Conservation (phyloP, 2,329 filamentous ascomycete species). For the Sporothrix sp. region DNA sequence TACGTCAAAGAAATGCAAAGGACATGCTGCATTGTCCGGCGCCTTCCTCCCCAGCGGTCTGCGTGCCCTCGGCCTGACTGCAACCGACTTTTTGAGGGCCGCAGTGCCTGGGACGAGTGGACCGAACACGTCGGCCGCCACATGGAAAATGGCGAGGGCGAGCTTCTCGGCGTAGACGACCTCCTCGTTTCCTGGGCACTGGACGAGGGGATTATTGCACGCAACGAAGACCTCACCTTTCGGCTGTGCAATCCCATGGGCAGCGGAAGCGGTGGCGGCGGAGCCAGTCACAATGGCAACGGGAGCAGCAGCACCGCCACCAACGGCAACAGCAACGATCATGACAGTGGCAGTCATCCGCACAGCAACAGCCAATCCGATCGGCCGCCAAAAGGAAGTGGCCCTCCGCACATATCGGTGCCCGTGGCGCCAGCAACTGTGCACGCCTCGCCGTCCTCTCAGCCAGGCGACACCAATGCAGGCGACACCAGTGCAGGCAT, state of each 20-base stretch:
- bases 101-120: slow-evolving; percentile 74
- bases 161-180: slow-evolving; percentile 45
- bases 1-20: slow-evolving; percentile 61
- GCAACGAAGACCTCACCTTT: slow-evolving; percentile 46
- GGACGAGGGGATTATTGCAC: slow-evolving; percentile 53
- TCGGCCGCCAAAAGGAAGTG: neutral
- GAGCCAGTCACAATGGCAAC: neutral
- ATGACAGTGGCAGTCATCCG: neutral
- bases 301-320: neutral
- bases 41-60: slow-evolving; percentile 60
- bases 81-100: slow-evolving; percentile 57
- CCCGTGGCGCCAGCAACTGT: neutral
- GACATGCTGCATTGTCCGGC: slow-evolving; percentile 61
- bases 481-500: neutral
- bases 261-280: slow-evolving; percentile 8
- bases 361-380: neutral
- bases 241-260: slow-evolving; percentile 39
- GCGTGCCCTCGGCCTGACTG: slow-evolving; percentile 66
- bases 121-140: slow-evolving; percentile 89
- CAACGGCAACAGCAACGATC: neutral
- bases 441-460: neutral
- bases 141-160: slow-evolving; percentile 64
- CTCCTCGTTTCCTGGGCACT: slow-evolving; percentile 53
- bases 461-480: neutral
- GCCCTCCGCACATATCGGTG: neutral